Percentiles rank a stretch among this genome's conserved stretches.
Evolutionary conservation across 495 filamentous ascomycete species (phyloP).

Genomic region (Coniosporium apollinis): DNA sequence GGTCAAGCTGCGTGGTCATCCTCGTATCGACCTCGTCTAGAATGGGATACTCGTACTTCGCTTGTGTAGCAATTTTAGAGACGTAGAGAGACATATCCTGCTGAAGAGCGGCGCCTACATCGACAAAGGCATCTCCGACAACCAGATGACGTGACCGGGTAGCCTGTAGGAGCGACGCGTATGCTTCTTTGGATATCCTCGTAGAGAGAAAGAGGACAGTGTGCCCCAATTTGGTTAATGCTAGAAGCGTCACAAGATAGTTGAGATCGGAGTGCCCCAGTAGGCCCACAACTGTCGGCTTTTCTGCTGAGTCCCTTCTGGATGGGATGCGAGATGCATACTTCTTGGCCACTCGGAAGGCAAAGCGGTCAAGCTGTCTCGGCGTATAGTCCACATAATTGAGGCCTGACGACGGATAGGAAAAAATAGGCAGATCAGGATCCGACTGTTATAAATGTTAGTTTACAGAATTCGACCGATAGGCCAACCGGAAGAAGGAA

Average conservation of each 20-base stretch:
- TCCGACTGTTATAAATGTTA: too few species aligned
- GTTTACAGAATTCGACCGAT: too few species aligned
- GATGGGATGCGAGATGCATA: conserved; percentile 6
- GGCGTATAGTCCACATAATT: conserved; percentile 24
- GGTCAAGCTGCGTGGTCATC: neutral
- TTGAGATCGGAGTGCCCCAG: conserved; percentile 29
- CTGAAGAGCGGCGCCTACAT: conserved; percentile 2
- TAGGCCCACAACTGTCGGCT: conserved; percentile 28
- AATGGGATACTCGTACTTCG: neutral
- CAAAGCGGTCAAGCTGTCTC: conserved; percentile 20
- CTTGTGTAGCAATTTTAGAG: conserved; percentile 1
- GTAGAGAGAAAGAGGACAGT: conserved; percentile 32
- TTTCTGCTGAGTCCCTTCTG: conserved; percentile 14
- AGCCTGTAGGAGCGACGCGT: conserved; percentile 24
- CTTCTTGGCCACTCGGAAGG: conserved; percentile 18
- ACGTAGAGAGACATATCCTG: neutral
- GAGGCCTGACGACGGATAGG: conserved; percentile 17
- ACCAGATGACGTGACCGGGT: conserved; percentile 11
- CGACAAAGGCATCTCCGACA: neutral
- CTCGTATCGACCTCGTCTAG: neutral
- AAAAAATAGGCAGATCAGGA: too few species aligned
- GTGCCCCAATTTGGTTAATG: conserved; percentile 29
- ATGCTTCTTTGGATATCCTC: conserved; percentile 27
- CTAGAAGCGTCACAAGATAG: conserved; percentile 28
- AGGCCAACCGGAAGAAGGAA: too few species aligned